Conservation (phyloP, 2,329 filamentous ascomycete species). For the Fusarium sp. region DNA sequence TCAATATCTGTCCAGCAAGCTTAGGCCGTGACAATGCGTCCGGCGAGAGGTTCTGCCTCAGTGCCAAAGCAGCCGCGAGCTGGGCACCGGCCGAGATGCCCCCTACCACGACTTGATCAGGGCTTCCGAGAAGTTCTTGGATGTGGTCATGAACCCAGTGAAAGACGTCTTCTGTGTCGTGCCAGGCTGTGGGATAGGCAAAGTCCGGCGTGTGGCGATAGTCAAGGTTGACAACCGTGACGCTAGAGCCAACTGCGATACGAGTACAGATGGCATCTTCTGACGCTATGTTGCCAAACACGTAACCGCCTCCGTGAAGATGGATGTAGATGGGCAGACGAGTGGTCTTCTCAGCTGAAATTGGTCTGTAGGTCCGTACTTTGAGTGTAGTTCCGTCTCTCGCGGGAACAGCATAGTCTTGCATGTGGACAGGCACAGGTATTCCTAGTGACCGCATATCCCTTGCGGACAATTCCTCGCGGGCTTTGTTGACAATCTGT, state of each 20-base stretch:
- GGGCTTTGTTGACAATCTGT: constrained; percentile 21
- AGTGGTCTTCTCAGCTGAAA: constrained; percentile 38
- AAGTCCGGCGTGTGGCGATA: constrained; percentile 67
- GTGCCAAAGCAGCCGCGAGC: constrained; percentile 53
- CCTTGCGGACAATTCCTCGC: constrained; percentile 12
- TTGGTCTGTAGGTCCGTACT: constrained; percentile 37
- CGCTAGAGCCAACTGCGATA: constrained; percentile 53
- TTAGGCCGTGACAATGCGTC: constrained; percentile 31
- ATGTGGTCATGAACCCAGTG: constrained; percentile 58
- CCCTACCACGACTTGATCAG: constrained; percentile 53
- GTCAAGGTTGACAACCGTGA: constrained; percentile 63
- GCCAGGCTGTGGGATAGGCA: constrained; percentile 60
- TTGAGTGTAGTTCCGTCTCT: constrained; percentile 31
- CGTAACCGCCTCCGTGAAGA: constrained; percentile 65
- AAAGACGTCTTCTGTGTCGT: constrained; percentile 64
- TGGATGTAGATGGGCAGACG: constrained; percentile 60
- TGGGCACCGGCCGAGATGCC: constrained; percentile 60
- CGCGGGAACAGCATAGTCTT: constrained; percentile 44
- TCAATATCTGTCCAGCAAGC: constrained; percentile 60
- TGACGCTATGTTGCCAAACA: constrained; percentile 61
- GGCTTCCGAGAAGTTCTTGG: constrained; percentile 4
- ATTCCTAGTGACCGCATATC: constrained; percentile 14
- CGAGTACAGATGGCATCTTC: constrained; percentile 63
- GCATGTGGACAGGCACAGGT: constrained; percentile 44
- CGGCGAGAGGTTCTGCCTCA: constrained; percentile 50